Percentiles rank a stretch among this genome's conserved stretches.
Conservation (phyloP, 2,329 filamentous ascomycete species). For the Ilyonectria sp. region DNA sequence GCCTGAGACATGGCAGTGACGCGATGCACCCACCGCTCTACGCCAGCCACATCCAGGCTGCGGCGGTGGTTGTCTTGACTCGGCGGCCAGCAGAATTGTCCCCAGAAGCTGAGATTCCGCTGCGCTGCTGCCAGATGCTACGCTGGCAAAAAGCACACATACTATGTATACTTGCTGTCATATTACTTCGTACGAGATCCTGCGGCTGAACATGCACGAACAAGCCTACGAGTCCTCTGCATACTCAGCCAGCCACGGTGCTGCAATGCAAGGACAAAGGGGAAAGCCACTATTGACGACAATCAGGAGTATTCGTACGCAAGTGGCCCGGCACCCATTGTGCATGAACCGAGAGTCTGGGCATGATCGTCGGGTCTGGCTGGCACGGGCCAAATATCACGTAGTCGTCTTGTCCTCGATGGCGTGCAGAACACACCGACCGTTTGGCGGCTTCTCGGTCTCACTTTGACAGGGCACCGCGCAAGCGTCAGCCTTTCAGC, state of each 20-base stretch:
- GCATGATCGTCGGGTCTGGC: slow-evolving; percentile 12
- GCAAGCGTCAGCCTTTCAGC: slow-evolving; percentile 16
- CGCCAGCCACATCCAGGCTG: slow-evolving; percentile 10
- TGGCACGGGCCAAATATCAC: slow-evolving; percentile 26
- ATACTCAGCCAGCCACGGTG: slow-evolving; percentile 13
- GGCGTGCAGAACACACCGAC: slow-evolving; percentile 29
- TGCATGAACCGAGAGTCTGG: slow-evolving; percentile 23
- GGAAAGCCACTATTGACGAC: not conserved
- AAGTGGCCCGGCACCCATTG: slow-evolving; percentile 9
- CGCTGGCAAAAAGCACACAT: not conserved
- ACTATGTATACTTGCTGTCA: not conserved
- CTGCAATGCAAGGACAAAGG: not conserved
- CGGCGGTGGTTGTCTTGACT: slow-evolving; percentile 13
- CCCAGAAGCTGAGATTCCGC: slow-evolving; percentile 12
- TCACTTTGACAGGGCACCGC: slow-evolving; percentile 5
- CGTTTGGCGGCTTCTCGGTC: slow-evolving; percentile 14
- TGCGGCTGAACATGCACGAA: not conserved
- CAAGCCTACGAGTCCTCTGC: not conserved
- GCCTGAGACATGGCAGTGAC: slow-evolving; percentile 27
- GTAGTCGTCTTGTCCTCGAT: slow-evolving; percentile 21
- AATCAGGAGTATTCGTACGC: not conserved
- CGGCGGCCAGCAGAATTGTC: slow-evolving; percentile 4
- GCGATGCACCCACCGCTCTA: slow-evolving; percentile 7
- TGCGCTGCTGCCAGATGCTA: slow-evolving; percentile 4
- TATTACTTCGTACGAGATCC: slow-evolving; percentile 13